Evolutionary conservation across 352 stramenopile species (phyloP).

Genomic region (Phytophthora tubulina): DNA sequence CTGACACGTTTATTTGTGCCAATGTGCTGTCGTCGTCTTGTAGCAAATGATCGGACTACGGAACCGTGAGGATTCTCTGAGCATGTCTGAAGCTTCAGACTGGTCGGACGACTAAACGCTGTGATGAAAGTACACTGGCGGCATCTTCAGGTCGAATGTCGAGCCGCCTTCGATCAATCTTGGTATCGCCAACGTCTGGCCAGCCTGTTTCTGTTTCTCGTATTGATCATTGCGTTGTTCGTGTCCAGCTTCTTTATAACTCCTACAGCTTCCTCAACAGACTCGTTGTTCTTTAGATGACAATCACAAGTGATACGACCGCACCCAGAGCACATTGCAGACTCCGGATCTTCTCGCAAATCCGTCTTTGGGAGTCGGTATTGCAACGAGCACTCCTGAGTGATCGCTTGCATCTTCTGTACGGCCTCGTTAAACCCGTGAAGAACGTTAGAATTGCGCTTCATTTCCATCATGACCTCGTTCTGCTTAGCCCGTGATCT

Average conservation of each 20-base stretch:
- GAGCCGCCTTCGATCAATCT: conserved; percentile 33
- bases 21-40: conserved; percentile 21
- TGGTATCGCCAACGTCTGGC: conserved; percentile 49
- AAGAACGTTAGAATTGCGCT: conserved; percentile 53
- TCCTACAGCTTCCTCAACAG: conserved; percentile 1
- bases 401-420: conserved; percentile 58
- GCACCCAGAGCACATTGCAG: conserved; percentile 57
- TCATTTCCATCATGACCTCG: conserved; percentile 52
- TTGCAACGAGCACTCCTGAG: conserved; percentile 63
- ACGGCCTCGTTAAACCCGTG: conserved; percentile 63
- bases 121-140: conserved; percentile 22
- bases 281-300: conserved; percentile 29
- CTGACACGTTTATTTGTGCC: conserved; percentile 1
- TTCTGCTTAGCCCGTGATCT: conserved; percentile 54
- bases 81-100: conserved; percentile 86
- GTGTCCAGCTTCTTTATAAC: conserved; percentile 17
- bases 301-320: conserved; percentile 70
- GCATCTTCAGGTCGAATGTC: conserved; percentile 29
- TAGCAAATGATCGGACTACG: conserved; percentile 89
- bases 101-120: conserved; percentile 87
- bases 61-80: conserved; percentile 79
- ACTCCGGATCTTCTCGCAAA: conserved; percentile 51
- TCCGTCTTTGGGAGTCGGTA: conserved; percentile 72
- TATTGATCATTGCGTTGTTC: conserved; percentile 30
- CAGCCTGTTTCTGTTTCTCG: conserved; percentile 39